A percentile compares a stretch with the other conserved stretches of the same genome.
Evolutionary conservation across 1,284 basidiomycete species (phyloP).

Genomic region (Ustilago hordei): DNA sequence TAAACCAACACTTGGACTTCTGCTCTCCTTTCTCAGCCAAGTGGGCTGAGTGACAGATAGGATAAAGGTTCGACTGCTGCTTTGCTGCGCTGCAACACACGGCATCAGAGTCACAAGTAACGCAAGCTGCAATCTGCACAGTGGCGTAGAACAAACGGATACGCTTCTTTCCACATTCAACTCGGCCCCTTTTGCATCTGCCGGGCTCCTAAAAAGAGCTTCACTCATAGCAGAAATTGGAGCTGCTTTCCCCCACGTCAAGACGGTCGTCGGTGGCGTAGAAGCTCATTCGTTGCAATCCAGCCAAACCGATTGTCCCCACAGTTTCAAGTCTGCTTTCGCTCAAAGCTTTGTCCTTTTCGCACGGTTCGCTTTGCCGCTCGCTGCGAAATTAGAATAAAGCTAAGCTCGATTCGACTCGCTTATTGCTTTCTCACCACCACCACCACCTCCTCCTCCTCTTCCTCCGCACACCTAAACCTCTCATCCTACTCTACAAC

Average conservation of each 20-base stretch:
- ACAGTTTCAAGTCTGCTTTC: neutral
- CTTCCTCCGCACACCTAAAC: neutral
- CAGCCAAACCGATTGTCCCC: neutral
- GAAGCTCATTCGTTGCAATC: neutral
- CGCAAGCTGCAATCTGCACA: constrained; percentile 11
- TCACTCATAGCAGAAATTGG: too few species aligned
- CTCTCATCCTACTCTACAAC: constrained; percentile 2
- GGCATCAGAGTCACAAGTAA: neutral
- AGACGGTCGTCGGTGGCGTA: neutral
- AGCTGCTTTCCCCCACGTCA: neutral
- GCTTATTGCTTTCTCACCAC: constrained; percentile 12
- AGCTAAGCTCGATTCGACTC: neutral
- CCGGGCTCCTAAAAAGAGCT: constrained; percentile 5
- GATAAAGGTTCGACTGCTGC: constrained; percentile 24
- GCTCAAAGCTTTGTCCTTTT: constrained; percentile 1
- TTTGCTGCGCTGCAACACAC: neutral
- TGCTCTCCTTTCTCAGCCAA: neutral
- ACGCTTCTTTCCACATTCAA: neutral
- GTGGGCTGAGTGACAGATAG: neutral
- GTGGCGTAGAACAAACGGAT: constrained; percentile 16
- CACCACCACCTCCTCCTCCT: constrained; percentile 20
- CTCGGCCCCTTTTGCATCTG: constrained; percentile 10
- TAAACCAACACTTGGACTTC: constrained; percentile 29
- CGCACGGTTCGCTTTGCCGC: neutral
- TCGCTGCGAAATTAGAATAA: constrained; percentile 11